Evolutionary conservation across 495 filamentous ascomycete genomes (phyloP).

Genomic region (Aspergillus mulundensis): DNA sequence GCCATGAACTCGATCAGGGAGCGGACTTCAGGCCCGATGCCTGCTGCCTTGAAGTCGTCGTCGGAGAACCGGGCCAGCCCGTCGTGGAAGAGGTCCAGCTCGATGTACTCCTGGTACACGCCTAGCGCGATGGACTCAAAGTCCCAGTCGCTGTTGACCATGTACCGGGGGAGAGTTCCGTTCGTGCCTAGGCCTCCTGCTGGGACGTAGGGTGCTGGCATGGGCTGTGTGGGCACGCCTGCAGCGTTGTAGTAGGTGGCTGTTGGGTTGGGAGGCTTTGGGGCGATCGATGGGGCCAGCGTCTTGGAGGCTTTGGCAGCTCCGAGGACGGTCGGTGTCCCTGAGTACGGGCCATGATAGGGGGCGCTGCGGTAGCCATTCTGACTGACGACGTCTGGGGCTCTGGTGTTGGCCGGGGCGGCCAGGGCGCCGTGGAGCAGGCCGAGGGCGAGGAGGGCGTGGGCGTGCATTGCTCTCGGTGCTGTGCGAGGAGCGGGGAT

Average conservation of each 20-base stretch:
- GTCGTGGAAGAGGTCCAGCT: constrained; percentile 82
- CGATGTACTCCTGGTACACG: constrained; percentile 82
- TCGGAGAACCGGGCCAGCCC: constrained; percentile 67
- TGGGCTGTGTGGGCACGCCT: constrained; percentile 58
- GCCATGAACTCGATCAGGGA: constrained; percentile 80
- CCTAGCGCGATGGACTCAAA: constrained; percentile 66
- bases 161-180: constrained; percentile 67
- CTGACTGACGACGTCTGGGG: not conserved
- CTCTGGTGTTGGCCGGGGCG: not conserved
- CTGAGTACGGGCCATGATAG: constrained; percentile 54
- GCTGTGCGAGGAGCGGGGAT: too few species aligned
- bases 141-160: constrained; percentile 67
- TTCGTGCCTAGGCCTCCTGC: constrained; percentile 79
- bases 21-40: constrained; percentile 64
- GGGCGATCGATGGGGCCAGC: constrained; percentile 42
- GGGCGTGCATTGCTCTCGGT: not conserved
- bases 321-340: constrained; percentile 54
- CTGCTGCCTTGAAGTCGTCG: constrained; percentile 65
- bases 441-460: not conserved
- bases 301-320: constrained; percentile 50
- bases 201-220: constrained; percentile 71
- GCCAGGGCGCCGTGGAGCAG: not conserved
- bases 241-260: constrained; percentile 64
- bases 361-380: not conserved
- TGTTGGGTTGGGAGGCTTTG: constrained; percentile 28